A percentile compares a stretch with the other conserved stretches of the same genome.
Conservation (phyloP, 148 eudicot genomes). For the Camellia sinensis region DNA sequence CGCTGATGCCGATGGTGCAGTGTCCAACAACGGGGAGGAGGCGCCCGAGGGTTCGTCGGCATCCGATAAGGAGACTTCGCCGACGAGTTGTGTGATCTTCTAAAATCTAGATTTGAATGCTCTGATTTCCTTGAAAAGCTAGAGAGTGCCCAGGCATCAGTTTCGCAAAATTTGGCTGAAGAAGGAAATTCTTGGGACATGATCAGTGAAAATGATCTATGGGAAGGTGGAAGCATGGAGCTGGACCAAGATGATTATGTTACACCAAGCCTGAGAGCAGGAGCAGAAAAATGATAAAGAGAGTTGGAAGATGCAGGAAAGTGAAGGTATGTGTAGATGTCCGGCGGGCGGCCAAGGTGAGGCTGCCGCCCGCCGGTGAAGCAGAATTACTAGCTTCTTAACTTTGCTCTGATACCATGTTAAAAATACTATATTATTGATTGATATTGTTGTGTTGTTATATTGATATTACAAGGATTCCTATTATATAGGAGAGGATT, state of each 20-base stretch:
- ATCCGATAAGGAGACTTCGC: conserved; percentile 37
- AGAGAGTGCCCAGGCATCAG: conserved; percentile 59
- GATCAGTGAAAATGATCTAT: conserved; percentile 76
- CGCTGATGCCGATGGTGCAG: conserved; percentile 10
- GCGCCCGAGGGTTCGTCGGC: conserved; percentile 21
- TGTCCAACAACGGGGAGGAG: conserved; percentile 11
- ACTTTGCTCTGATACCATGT: too few relatives aligned
- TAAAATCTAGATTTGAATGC: conserved; percentile 66
- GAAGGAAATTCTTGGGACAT: conserved; percentile 93
- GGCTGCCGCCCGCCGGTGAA: too few relatives aligned
- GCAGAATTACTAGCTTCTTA: too few relatives aligned
- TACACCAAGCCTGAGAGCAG: too few relatives aligned
- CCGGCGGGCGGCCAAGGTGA: too few relatives aligned
- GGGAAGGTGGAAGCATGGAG: conserved; percentile 63
- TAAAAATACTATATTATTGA: too few relatives aligned
- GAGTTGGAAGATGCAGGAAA: too few relatives aligned
- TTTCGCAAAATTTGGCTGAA: conserved; percentile 53
- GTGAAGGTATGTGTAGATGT: too few relatives aligned
- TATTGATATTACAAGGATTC: too few relatives aligned
- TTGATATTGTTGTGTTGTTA: too few relatives aligned
- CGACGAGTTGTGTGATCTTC: conserved; percentile 57
- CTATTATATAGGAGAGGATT: too few relatives aligned
- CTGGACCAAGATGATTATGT: conserved; percentile 78
- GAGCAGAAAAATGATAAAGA: too few relatives aligned
- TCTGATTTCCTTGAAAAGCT: conserved; percentile 76